Evolutionary conservation across 179 eudicot species (phyloP), one percentile per base, ranked within the genome.

Genomic region (Patellifolia procumbens): DNA sequence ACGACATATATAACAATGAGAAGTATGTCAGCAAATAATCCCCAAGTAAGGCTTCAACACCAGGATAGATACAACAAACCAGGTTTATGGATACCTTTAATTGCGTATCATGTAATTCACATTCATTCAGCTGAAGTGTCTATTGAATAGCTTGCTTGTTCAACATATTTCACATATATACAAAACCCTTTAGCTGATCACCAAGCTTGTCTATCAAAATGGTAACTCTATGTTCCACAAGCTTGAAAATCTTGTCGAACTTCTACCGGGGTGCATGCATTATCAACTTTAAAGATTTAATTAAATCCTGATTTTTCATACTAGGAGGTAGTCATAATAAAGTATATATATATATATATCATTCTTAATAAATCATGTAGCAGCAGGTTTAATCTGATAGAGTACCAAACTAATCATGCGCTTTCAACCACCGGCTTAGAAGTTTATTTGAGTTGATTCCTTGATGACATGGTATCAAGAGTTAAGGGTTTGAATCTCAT

Each of bases 221-320:
- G 37, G 98, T 94, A 73, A 94, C 96, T 70, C 98, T 85, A 79
- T 94, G 94, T 93, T 45, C 98, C 98, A 83, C 97, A 88, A 48
- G 90, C 81, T 74, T 93, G 98, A 70, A 94, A 94, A 86, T 94
- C 97, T 83, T 94, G 97, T 88, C 92, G 98, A 80, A 94, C 97
- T 86, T 94, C 98, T 86, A 92, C 98, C 5, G 97, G 97, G 48
- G 98, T 94, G 89, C 74, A 94, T n/a, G n/a, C n/a, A n/a, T n/a
- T n/a, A n/a, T n/a, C n/a, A n/a, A n/a, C n/a, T n/a, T n/a, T n/a
- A n/a, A n/a, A n/a, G n/a, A n/a, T n/a, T n/a, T n/a, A n/a, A n/a
- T n/a, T n/a, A n/a, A n/a, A n/a, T n/a, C n/a, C n/a, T n/a, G n/a
- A n/a, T n/a, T n/a, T n/a, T n/a, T n/a, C n/a, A n/a, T n/a, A n/a